Percentiles rank a stretch among this genome's conserved stretches.
Conservation (phyloP, 2,329 filamentous ascomycete species). For the Pseudocercospora pini-densiflorae region DNA sequence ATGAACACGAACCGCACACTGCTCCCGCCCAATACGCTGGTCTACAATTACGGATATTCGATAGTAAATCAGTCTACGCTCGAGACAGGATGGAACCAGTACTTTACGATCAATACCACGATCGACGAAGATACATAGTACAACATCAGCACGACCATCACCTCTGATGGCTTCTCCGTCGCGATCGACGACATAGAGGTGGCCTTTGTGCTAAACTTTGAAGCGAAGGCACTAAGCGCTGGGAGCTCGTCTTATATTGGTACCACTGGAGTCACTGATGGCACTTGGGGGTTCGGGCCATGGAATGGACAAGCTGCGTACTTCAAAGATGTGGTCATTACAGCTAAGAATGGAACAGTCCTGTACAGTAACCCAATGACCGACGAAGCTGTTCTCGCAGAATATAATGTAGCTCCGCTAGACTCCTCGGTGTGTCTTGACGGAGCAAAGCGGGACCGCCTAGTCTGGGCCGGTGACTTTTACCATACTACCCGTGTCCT, state of each 20-base stretch:
- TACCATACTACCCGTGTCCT: slow-evolving; percentile 48
- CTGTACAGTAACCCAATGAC: slow-evolving; percentile 42
- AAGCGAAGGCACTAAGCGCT: slow-evolving; percentile 26
- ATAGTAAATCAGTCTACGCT: slow-evolving; percentile 46
- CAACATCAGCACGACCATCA: slow-evolving; percentile 42
- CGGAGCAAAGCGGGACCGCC: slow-evolving; percentile 48
- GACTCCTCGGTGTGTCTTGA: slow-evolving; percentile 46
- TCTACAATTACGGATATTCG: slow-evolving; percentile 42
- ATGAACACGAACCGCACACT: slow-evolving; percentile 44
- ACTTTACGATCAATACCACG: slow-evolving; percentile 34
- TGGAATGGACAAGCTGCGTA: slow-evolving; percentile 47
- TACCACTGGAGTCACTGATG: slow-evolving; percentile 19
- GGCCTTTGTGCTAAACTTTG: slow-evolving; percentile 30
- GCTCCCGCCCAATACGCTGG: slow-evolving; percentile 42
- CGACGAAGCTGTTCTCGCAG: slow-evolving; percentile 36
- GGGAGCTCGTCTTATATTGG: neutral
- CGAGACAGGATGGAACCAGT: slow-evolving; percentile 32
- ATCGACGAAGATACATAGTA: slow-evolving; percentile 47
- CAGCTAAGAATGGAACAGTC: slow-evolving; percentile 36
- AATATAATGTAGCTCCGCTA: slow-evolving; percentile 46
- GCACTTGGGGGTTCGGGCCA: slow-evolving; percentile 48
- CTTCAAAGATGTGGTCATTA: slow-evolving; percentile 43
- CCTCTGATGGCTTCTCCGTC: slow-evolving; percentile 36
- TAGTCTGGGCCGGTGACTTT: slow-evolving; percentile 51
- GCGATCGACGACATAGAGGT: slow-evolving; percentile 33